Percentiles rank a stretch among this genome's conserved stretches.
These are phyloP conservation scores for Sanguinoderma infundibulare DNA, from an alignment of 1,284 basidiomycete genomes.

Conservation along the genomic window DNA sequence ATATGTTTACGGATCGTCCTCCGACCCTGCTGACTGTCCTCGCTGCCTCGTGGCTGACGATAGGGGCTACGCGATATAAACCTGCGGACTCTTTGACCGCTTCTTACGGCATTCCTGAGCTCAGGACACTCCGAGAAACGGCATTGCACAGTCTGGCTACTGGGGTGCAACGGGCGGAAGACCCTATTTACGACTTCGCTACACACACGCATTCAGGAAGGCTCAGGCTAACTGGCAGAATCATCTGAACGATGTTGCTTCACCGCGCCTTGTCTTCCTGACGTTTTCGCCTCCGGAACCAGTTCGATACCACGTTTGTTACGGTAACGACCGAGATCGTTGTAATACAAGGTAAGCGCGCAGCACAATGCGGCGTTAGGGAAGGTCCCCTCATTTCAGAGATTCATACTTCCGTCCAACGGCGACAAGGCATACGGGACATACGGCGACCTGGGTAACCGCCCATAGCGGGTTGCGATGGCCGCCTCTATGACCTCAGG, in stretches of 20 bases:
- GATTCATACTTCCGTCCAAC: neutral
- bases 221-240: too few species aligned
- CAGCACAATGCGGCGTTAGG: neutral
- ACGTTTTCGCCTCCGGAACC: neutral
- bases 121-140: neutral
- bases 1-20: neutral
- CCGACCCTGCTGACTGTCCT: slow-evolving; percentile 14
- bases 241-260: too few species aligned
- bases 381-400: slow-evolving; percentile 5
- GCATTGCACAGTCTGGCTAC: neutral
- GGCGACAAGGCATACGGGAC: neutral
- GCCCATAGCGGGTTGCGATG: neutral
- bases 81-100: slow-evolving; percentile 1
- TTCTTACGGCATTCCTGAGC: slow-evolving; percentile 12
- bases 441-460: neutral
- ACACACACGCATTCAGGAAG: too few species aligned
- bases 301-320: too few species aligned
- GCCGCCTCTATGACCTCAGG: neutral
- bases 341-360: neutral
- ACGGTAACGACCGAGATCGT: neutral
- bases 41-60: slow-evolving; percentile 17
- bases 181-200: neutral
- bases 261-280: neutral
- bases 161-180: neutral
- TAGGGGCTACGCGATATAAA: slow-evolving; percentile 18